Evolutionary conservation across 148 eudicot genomes (phyloP).

Genomic region (Chenopodium suecicum): DNA sequence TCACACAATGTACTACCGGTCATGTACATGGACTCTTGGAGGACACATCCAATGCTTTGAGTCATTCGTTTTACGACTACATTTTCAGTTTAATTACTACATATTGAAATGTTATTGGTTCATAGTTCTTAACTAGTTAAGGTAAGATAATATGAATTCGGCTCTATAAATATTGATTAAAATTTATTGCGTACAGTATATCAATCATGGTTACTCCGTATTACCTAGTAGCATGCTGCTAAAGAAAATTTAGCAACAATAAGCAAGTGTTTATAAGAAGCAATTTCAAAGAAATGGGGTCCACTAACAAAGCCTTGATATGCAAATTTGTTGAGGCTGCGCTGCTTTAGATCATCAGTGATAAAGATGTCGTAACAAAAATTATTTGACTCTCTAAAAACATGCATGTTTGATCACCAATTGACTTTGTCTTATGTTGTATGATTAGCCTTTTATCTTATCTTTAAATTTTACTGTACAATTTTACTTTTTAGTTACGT

Average conservation of each 20-base stretch:
- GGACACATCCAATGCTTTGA: no score
- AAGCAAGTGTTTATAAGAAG: neutral
- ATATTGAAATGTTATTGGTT: no score
- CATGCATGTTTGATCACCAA: neutral
- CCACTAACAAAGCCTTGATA: constrained; percentile 1
- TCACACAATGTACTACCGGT: no score
- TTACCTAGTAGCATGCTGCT: constrained; percentile 2
- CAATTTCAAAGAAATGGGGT: neutral
- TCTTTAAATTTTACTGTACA: neutral
- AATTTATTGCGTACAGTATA: no score
- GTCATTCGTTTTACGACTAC: no score
- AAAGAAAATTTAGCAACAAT: neutral
- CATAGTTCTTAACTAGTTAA: no score
- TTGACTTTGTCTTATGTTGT: neutral
- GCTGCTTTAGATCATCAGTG: neutral
- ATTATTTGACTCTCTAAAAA: neutral
- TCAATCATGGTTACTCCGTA: neutral
- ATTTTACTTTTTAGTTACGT: neutral
- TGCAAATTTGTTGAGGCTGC: neutral
- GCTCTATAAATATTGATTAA: no score
- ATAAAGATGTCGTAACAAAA: neutral
- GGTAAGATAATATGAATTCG: no score
- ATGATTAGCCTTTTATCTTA: neutral
- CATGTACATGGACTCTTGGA: no score
- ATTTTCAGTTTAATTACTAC: no score